Conservation (phyloP, 1,284 basidiomycete species). For the Anthracocystis walkeri region DNA sequence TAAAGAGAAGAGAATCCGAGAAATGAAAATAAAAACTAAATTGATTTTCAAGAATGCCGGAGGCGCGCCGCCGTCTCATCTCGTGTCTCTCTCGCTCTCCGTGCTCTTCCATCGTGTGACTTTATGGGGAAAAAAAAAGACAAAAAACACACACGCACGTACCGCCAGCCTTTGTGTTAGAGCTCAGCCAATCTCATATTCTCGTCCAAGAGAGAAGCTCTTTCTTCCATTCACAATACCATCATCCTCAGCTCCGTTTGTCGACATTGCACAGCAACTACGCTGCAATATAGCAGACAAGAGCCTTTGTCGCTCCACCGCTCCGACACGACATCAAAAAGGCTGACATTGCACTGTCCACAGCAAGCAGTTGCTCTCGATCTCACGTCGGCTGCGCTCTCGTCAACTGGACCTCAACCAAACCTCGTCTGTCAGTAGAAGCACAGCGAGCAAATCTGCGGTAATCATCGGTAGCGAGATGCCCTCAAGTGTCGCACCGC, state of each 20-base stretch:
- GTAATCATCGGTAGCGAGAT: not conserved
- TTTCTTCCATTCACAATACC: not conserved
- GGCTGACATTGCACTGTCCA: not conserved
- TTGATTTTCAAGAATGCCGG: not conserved
- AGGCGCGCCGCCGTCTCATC: not conserved
- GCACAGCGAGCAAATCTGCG: not conserved
- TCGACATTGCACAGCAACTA: not conserved
- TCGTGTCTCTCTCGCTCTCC: too few relatives aligned
- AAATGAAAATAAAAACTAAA: too few relatives aligned
- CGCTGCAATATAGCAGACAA: not conserved
- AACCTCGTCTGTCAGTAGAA: not conserved
- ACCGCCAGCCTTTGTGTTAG: not conserved
- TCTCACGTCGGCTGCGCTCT: not conserved
- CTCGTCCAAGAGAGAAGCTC: not conserved
- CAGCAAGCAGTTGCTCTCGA: not conserved
- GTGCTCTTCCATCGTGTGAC: slow-evolving; percentile 3
- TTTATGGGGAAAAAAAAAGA: slow-evolving; percentile 6
- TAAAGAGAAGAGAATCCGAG: not conserved
- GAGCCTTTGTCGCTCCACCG: not conserved
- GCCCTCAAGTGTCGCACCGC: slow-evolving; percentile 17
- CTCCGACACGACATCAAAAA: not conserved
- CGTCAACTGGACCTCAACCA: not conserved
- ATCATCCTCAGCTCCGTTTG: not conserved
- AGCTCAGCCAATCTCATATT: not conserved
- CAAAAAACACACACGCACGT: slow-evolving; percentile 3